Conservation (phyloP, 768 basidiomycete genomes). For the Crassisporium funariophilum region DNA sequence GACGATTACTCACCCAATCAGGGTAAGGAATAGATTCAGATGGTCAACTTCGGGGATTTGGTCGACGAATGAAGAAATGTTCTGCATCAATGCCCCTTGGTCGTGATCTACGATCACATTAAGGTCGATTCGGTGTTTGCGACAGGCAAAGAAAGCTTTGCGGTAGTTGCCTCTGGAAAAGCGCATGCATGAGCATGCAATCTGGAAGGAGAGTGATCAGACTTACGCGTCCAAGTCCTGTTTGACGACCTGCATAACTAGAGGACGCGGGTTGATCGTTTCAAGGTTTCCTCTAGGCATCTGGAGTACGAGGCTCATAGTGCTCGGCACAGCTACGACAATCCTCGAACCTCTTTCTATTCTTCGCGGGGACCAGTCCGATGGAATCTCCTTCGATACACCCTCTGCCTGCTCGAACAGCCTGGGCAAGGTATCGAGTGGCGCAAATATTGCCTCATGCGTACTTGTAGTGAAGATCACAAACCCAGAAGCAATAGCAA, state of each 20-base stretch:
- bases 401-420: constrained; percentile 30
- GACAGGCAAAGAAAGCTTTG: constrained; percentile 87
- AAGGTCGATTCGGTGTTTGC: constrained; percentile 92
- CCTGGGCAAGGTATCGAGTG: constrained; percentile 39
- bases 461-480: constrained; percentile 83
- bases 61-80: constrained; percentile 70
- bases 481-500: constrained; percentile 71
- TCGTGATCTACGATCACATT: constrained; percentile 86
- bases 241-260: constrained; percentile 85
- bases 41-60: constrained; percentile 91
- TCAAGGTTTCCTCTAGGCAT: constrained; percentile 98
- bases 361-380: constrained; percentile 68
- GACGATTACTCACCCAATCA: constrained; percentile 63
- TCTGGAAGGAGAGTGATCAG: neutral
- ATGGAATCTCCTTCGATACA: constrained; percentile 26
- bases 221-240: constrained; percentile 73
- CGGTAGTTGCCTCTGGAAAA: constrained; percentile 67
- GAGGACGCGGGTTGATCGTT: constrained; percentile 88
- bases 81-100: constrained; percentile 61
- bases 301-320: constrained; percentile 90
- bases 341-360: constrained; percentile 91
- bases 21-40: constrained; percentile 89
- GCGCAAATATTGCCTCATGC: constrained; percentile 79
- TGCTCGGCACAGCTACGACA: constrained; percentile 82
- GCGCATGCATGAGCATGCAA: neutral